Base-by-base conservation (phyloP, 208 protist species). In the Crithidia brevicula region DNA sequence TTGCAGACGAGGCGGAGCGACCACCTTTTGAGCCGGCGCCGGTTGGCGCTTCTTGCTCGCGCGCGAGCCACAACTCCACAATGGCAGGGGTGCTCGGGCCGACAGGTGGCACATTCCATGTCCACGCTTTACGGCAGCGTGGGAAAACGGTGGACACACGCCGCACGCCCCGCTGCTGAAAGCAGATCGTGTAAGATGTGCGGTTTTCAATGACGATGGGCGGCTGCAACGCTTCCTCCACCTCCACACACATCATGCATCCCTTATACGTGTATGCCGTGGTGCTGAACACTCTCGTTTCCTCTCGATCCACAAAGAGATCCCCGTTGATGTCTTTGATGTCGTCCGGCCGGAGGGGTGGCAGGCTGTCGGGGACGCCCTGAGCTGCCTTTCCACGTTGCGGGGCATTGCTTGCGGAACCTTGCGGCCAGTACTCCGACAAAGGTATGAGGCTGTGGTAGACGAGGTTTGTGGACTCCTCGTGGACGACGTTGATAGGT, bases 161-260 rank as follows among this genome's bases (percentile, higher is more conserved):
- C n/a, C 57, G 67, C 60, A 52, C 23, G 16, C 42, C 76, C 43
- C 68, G 72, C 63, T 94, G 88, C 56, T 76, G 59, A 53, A 87
- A 76, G 52, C 69, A 77, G 20, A 89, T 54, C 27, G 77, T 81
- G 62, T 71, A 92, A 18, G 72, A 58, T 0, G 85, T 88, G 45
- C 88, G 83, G 61, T 94, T 94, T 54, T 94, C 88, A 36, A 94
- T 56, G n/a, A 89, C 72, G 65, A 86, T 77, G 18, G 88, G 88
- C 18, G 88, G 85, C 40, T 66, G 66, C 30, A 63, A 34, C 9
- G 82, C 78, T n/a, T 77, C 75, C 16, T 72, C 74, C 22, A 94
- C 25, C 11, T 85, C 79, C 31, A 90, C 79, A 43, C 81, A 89
- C 50, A 85, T 79, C 45, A 86, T 76, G 40, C 77, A 72, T 67